Base-by-base conservation (phyloP, 2,329 filamentous ascomycete species). In the Aureobasidium sp. region DNA sequence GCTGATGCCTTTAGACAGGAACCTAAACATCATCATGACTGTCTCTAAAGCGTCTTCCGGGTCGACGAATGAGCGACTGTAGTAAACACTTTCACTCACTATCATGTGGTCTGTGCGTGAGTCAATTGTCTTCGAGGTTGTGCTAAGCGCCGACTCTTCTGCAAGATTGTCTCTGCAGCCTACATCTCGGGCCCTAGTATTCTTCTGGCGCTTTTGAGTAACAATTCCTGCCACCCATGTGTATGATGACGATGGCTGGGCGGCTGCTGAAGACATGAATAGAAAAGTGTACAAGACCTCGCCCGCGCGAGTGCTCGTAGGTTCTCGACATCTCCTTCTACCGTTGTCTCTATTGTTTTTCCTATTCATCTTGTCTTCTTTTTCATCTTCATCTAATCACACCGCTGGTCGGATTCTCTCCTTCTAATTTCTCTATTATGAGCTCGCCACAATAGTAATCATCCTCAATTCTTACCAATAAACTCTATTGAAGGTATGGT, bases 131-230 rank as follows among this genome's bases (percentile, higher is more conserved):
- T 58, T 48, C 25, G 30, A 58, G 21, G 21, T 58, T 13, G 54
- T 58, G 42, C 21, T 59, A 59, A 59, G 57, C 57, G 57, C 57
- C 57, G 44, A 41, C 57, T 41, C 37, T 59, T 25, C 57, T 59
- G 57, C 57, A 50, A 59, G 27, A 59, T 50, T 50, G 57, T 59
- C 45, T 59, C 45, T 59, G 54, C 54, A 42, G 32, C 57, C 44
- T 39, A 50, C 30, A 34, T 25, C 57, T 21, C 42, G 44, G 10
- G 42, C 10, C 25, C 41, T 30, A 13, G 37, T 32, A 7, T 21
- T 42, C 29, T 39, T 13, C 44, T n/a, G 44, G 57, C 45, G 45
- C 57, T 50, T 15, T 49, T 34, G 57, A 34, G 57, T 34, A 39
- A 25, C 36, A 10, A 50, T 42, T 9, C 53, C 57, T 50, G 45